Conservation (phyloP, 805 yeast species). For the Candida germanica region DNA sequence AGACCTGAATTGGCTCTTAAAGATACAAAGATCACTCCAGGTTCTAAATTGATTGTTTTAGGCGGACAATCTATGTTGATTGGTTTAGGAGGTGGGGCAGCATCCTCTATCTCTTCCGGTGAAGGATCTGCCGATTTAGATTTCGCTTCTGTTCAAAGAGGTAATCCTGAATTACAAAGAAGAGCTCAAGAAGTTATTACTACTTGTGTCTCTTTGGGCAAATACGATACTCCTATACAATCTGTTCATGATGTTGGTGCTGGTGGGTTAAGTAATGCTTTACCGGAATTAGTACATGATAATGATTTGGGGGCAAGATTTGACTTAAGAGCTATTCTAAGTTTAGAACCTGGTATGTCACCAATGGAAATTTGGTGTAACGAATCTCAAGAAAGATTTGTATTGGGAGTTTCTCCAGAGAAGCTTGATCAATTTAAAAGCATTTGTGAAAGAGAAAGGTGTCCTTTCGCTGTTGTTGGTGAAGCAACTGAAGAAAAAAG, state of each 20-base stretch:
- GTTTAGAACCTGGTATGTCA: conserved; percentile 96
- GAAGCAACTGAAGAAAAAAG: conserved; percentile 85
- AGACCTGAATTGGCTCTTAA: conserved; percentile 91
- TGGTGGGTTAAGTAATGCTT: conserved; percentile 95
- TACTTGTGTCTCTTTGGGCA: conserved; percentile 82
- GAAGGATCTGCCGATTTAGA: conserved; percentile 95
- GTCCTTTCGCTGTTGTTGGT: conserved; percentile 95
- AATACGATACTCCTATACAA: conserved; percentile 68
- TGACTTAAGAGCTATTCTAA: conserved; percentile 85
- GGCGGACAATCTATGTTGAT: conserved; percentile 98
- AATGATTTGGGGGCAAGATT: conserved; percentile 92
- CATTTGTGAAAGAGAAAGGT: conserved; percentile 92
- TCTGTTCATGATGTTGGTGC: conserved; percentile 99
- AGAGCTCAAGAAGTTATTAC: conserved; percentile 98
- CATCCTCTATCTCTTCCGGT: conserved; percentile 94
- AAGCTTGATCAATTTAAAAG: conserved; percentile 68
- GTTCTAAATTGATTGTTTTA: conserved; percentile 83
- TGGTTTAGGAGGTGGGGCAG: conserved; percentile 99
- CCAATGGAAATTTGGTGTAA: conserved; percentile 99
- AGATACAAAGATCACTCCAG: conserved; percentile 84
- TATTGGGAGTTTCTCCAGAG: conserved; percentile 81
- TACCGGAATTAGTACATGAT: conserved; percentile 97
- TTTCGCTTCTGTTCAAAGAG: conserved; percentile 98
- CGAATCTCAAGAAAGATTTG: conserved; percentile 98
- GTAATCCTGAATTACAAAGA: conserved; percentile 98